Percentiles rank a stretch among this genome's conserved stretches.
phyloP scores from a whole-genome alignment of 2,329 filamentous ascomycete genomes.

The Emericellopsis atlantica region DNA sequence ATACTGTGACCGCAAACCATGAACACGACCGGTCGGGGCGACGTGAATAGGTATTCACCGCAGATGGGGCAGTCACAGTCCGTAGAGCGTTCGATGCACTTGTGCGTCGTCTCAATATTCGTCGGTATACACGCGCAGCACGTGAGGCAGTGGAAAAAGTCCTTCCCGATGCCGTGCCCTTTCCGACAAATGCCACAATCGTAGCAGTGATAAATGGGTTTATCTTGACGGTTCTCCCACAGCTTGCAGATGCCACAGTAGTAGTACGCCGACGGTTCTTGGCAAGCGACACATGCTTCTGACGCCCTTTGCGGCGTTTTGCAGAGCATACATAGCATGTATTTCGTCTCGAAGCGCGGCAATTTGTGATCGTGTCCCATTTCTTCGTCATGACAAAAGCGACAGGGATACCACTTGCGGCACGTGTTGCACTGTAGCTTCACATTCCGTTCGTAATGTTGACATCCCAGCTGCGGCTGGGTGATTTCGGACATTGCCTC shows the following conservation, averaged over 20 bases:
- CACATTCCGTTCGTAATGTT: slow-evolving; percentile 90
- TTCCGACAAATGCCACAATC: slow-evolving; percentile 94
- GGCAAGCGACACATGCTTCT: slow-evolving; percentile 68
- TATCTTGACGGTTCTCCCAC: slow-evolving; percentile 87
- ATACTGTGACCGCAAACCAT: slow-evolving; percentile 96
- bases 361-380: slow-evolving; percentile 58
- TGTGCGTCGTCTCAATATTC: slow-evolving; percentile 70
- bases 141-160: slow-evolving; percentile 96
- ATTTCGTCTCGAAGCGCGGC: slow-evolving; percentile 70
- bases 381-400: slow-evolving; percentile 79
- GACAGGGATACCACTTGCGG: slow-evolving; percentile 85
- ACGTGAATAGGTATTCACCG: slow-evolving; percentile 92
- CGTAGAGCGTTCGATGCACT: slow-evolving; percentile 86
- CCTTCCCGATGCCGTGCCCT: slow-evolving; percentile 83
- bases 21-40: slow-evolving; percentile 76
- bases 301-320: slow-evolving; percentile 70
- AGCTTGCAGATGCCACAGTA: slow-evolving; percentile 93
- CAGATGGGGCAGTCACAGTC: slow-evolving; percentile 97
- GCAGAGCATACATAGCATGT: slow-evolving; percentile 98
- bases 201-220: slow-evolving; percentile 89
- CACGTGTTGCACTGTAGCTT: slow-evolving; percentile 91
- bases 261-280: slow-evolving; percentile 68
- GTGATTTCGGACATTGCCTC: slow-evolving; percentile 8
- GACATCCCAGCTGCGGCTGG: slow-evolving; percentile 57
- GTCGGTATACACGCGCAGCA: slow-evolving; percentile 94